These are phyloP conservation scores for Acanthamoeba lenticulata DNA, from an alignment of 208 protist genomes.

Conservation along the genomic window DNA sequence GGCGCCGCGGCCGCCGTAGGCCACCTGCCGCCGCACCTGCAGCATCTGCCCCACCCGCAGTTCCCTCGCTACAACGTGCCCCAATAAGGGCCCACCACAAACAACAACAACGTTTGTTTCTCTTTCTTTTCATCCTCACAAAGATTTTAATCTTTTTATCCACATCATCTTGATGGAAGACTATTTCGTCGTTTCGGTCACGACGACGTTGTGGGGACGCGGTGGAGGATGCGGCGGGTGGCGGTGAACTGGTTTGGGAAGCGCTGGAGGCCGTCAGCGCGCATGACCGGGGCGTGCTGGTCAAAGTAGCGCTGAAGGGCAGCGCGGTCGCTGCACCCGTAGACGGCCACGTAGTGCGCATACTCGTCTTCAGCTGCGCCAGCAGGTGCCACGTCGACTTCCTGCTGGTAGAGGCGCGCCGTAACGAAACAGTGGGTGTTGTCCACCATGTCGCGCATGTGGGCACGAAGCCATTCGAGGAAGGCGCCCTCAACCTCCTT, in stretches of 20 bases:
- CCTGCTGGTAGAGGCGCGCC: not conserved
- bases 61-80: not conserved
- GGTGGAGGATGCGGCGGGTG: slow-evolving; percentile 20
- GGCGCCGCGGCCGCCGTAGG: too few species aligned
- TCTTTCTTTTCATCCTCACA: too few species aligned
- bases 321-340: not conserved
- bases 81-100: too few species aligned
- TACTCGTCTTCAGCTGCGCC: not conserved
- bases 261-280: not conserved
- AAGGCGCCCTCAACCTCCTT: not conserved
- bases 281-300: not conserved
- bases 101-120: too few species aligned
- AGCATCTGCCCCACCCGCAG: not conserved
- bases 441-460: slow-evolving; percentile 14
- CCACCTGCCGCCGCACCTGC: not conserved
- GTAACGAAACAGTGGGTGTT: not conserved
- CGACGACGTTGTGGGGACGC: too few species aligned
- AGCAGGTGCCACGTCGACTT: not conserved
- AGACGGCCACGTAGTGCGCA: not conserved
- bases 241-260: not conserved
- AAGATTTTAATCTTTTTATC: too few species aligned
- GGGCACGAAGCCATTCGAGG: not conserved
- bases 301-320: slow-evolving; percentile 2
- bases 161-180: too few species aligned
- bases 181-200: too few species aligned